Base-by-base conservation (phyloP, 129 eudicot species). In the Artemisia argyi region DNA sequence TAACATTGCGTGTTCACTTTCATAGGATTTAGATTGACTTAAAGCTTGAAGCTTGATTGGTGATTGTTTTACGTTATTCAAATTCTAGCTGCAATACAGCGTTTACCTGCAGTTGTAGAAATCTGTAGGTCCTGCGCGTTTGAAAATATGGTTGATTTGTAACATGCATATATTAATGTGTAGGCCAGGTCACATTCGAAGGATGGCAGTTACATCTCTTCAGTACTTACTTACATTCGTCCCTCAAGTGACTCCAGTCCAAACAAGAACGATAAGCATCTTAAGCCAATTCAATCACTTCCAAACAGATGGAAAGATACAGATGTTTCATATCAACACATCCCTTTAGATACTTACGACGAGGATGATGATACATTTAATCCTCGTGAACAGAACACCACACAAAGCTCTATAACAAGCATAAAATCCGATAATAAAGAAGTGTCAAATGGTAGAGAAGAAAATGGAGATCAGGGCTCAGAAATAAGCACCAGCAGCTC, bases 171-270 rank as follows among this genome's bases (percentile, higher is more conserved):
- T 72, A 16, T 78, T 53, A 71, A 50, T 74, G 73, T 88, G 83
- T 77, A 93, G 98, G 92, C 84, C 85, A 87, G 84, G 70, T 75
- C 86, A 47, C 51, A 72, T 75, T 20, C 82, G 20, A 84, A 83
- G 79, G 85, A 83, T 52, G 87, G 83, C 10, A 82, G 81, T 54
- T 79, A 86, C 24, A 26, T 73, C 62, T 76, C 91, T 49, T 90
- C 97, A 39, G 62, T 86, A 15, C 74, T 88, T 46, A 78, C 95
- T 48, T 85, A 49, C 66, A 55, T 83, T 66, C 84, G 78, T 26
- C 91, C 97, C 51, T 74, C 97, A 39, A 75, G 63, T 53, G 80
- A 83, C 46, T 62, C 76, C 49, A 69, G 52, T 68, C 75, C 86
- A 67, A 67, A 61, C 65, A 74, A 71, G 62, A 64, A 63, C 53